These are phyloP conservation scores for Beauveria sp. DNA, from an alignment of 2,329 filamentous ascomycete species.

Conservation along the genomic window DNA sequence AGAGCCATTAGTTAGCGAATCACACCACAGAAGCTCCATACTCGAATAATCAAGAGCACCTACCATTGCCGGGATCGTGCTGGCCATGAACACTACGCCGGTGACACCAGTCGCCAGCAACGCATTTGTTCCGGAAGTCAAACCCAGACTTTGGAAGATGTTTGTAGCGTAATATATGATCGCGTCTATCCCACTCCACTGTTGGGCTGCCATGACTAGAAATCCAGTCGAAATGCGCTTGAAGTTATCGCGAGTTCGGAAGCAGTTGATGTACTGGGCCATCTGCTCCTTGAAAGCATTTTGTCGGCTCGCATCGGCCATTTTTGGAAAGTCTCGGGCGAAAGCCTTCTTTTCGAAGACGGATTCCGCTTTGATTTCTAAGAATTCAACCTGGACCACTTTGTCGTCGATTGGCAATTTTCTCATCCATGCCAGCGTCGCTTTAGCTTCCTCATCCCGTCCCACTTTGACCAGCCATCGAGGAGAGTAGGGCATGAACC, in stretches of 20 bases:
- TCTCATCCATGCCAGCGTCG: conserved; percentile 53
- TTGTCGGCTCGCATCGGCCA: conserved; percentile 32
- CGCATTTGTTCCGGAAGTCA: conserved; percentile 49
- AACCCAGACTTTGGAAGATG: conserved; percentile 57
- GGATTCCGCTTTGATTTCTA: conserved; percentile 76
- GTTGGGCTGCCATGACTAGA: conserved; percentile 54
- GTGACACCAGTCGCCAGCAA: conserved; percentile 65
- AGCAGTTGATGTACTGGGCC: conserved; percentile 34
- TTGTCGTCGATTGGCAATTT: conserved; percentile 55
- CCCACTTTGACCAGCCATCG: conserved; percentile 67
- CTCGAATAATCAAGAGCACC: not conserved
- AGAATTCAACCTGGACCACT: conserved; percentile 64
- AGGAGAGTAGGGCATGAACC: conserved; percentile 74
- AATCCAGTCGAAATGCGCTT: conserved; percentile 58
- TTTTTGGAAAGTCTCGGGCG: conserved; percentile 47
- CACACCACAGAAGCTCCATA: not conserved
- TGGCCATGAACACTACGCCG: conserved; percentile 57
- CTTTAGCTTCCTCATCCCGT: conserved; percentile 58
- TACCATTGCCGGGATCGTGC: conserved; percentile 25
- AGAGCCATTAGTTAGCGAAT: not conserved
- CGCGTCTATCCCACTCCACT: conserved; percentile 30
- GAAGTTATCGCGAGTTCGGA: conserved; percentile 42
- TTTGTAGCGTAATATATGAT: conserved; percentile 44
- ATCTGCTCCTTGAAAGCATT: conserved; percentile 37
- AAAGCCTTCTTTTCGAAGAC: conserved; percentile 68